Evolutionary conservation across 805 yeast species (phyloP), one percentile per base, ranked within the genome.

Genomic region (Torulaspora indica): DNA sequence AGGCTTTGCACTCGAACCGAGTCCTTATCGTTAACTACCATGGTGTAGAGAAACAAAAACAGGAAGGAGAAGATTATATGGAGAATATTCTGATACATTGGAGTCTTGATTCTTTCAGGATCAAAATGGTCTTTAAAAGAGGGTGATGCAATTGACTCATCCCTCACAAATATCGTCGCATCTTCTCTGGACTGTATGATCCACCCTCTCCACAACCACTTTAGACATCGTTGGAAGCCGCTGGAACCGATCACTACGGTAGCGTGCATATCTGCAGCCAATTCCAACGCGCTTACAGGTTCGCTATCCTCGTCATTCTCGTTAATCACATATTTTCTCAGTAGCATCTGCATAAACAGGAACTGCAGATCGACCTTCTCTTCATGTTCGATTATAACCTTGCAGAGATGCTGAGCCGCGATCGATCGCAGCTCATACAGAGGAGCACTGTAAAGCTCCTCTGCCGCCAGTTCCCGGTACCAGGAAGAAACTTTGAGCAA

Each of bases 161-260:
- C 86, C 44, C 81, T 57, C 20, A 78, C 81, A 55, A 83, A 88
- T 12, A 80, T 78, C 18, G 76, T 73, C 5, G 93, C 86, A 58
- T 86, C 87, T 10, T 61, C 63, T 9, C 80, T 77, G 17, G 83
- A 76, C 64, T 87, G 95, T 40, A 85, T 74, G 49, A 88, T 85
- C 95, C 95, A 86, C 23, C 96, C 96, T 45, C 90, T 71, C 96
- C 96, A 88, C 38, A 88, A 64, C 95, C 95, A 88, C 53, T 82
- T 79, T 56, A 87, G 75, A 67, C 95, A 86, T 42, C 95, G 69
- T 64, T 88, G 95, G 62, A 79, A 88, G 0, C 95, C 96, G 7
- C 82, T 69, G 0, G 95, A 78, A 2, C 88, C 81, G 54, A 89
- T 85, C 13, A 87, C 81, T 17, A 75, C 73, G 7, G 90, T 81